These are phyloP conservation scores for Corchorus capsularis DNA, from an alignment of 345 rosid genomes.

Conservation along the genomic window DNA sequence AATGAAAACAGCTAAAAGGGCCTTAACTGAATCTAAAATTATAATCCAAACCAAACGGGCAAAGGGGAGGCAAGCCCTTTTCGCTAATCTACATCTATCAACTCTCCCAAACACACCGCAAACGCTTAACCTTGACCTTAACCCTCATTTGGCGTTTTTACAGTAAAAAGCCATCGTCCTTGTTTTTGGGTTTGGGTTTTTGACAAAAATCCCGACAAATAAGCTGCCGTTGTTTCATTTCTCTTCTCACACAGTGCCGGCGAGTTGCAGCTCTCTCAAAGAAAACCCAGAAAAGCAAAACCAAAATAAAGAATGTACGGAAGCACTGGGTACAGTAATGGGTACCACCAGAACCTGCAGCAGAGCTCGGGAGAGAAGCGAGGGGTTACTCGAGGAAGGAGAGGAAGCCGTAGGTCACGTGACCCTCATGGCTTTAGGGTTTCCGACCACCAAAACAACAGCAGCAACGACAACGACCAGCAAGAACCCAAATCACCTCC, in stretches of 20 bases:
- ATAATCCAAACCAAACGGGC: no score
- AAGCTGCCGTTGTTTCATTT: neutral
- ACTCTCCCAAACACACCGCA: neutral
- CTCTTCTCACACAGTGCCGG: neutral
- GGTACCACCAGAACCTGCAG: conserved; percentile 51
- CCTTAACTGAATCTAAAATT: no score
- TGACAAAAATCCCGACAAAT: neutral
- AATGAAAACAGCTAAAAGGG: no score
- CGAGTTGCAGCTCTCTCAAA: neutral
- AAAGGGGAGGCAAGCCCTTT: no score
- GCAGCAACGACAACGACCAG: conserved; percentile 20
- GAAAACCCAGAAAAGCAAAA: neutral
- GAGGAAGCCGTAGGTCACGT: conserved; percentile 45
- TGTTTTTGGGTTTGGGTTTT: neutral
- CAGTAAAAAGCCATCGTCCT: neutral
- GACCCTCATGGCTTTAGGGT: conserved; percentile 49
- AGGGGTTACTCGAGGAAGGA: conserved; percentile 6
- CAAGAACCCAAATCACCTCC: conserved; percentile 43
- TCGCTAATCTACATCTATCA: neutral
- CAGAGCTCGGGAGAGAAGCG: conserved; percentile 32
- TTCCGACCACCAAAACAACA: conserved; percentile 31
- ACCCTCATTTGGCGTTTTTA: neutral
- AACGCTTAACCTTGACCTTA: neutral
- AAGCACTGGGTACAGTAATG: conserved; percentile 48
- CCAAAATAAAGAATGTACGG: conserved; percentile 42